Percentiles rank a stretch among this genome's conserved stretches.
These are phyloP conservation scores for Lepidium sativum DNA, from an alignment of 345 rosid genomes.

Conservation along the genomic window DNA sequence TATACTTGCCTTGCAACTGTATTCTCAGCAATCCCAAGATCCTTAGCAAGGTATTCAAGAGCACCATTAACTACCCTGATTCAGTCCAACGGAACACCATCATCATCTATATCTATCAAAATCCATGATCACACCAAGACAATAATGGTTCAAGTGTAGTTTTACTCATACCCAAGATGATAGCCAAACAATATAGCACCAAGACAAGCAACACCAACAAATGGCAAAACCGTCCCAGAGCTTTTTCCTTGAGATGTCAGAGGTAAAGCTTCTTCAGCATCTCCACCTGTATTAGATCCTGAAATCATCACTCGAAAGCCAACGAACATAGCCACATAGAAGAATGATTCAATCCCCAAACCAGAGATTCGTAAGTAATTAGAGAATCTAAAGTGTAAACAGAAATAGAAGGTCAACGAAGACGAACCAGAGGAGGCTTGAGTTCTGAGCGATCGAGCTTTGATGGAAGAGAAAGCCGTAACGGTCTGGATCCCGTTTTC, in stretches of 20 bases:
- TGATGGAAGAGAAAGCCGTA: conserved; percentile 35
- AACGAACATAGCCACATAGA: not conserved
- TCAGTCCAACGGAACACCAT: not conserved
- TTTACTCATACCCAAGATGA: conserved; percentile 69
- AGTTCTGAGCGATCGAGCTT: conserved; percentile 52
- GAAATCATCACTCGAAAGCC: not conserved
- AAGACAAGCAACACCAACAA: conserved; percentile 87
- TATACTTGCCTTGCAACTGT: conserved; percentile 79
- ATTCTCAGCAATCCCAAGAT: conserved; percentile 87
- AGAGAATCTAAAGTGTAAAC: not conserved
- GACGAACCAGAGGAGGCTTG: conserved; percentile 69
- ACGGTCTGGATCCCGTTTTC: conserved; percentile 28
- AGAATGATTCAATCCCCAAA: not conserved
- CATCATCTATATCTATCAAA: not conserved
- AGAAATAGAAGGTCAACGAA: not conserved
- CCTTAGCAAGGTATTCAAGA: conserved; percentile 88
- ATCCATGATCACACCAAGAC: not conserved
- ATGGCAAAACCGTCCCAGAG: conserved; percentile 77
- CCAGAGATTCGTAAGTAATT: not conserved
- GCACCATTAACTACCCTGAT: conserved; percentile 94
- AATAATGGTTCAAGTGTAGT: not conserved
- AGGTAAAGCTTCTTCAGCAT: conserved; percentile 48
- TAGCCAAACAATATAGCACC: conserved; percentile 96
- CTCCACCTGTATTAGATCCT: conserved; percentile 45
- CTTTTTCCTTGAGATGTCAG: conserved; percentile 41